Conservation (phyloP, 2,329 filamentous ascomycete genomes). For the Phyllosticta citribraziliensis region DNA sequence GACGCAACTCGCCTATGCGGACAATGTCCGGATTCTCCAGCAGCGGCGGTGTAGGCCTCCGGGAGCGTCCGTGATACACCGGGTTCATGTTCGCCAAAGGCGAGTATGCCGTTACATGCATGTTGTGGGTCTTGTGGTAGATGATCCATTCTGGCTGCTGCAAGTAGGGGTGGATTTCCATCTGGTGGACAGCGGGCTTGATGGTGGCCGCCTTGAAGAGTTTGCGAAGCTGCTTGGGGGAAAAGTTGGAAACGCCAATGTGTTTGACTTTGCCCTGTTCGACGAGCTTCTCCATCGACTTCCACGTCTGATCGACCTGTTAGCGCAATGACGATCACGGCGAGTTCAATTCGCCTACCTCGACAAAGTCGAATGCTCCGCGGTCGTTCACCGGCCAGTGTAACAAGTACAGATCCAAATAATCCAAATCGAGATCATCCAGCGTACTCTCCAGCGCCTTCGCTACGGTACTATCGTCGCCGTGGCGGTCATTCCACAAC, state of each 20-base stretch:
- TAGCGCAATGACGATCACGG: neutral
- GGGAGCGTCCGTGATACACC: slow-evolving; percentile 24
- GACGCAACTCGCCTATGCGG: slow-evolving; percentile 31
- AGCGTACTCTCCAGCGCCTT: slow-evolving; percentile 22
- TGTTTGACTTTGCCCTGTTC: slow-evolving; percentile 52
- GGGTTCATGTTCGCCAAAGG: slow-evolving; percentile 40
- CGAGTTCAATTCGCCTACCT: neutral
- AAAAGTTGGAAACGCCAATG: slow-evolving; percentile 74
- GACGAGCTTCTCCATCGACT: slow-evolving; percentile 54
- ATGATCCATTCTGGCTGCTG: slow-evolving; percentile 45
- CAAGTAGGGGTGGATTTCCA: slow-evolving; percentile 68
- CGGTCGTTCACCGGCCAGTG: slow-evolving; percentile 31
- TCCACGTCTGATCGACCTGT: slow-evolving; percentile 46
- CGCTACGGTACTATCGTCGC: slow-evolving; percentile 16
- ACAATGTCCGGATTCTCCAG: slow-evolving; percentile 34
- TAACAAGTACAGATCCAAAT: slow-evolving; percentile 32
- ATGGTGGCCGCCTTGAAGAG: slow-evolving; percentile 49
- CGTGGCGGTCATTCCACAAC: slow-evolving; percentile 24
- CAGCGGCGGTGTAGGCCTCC: slow-evolving; percentile 19
- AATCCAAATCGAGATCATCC: slow-evolving; percentile 28
- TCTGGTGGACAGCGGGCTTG: slow-evolving; percentile 64
- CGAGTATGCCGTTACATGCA: slow-evolving; percentile 45
- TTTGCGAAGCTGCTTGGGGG: slow-evolving; percentile 38
- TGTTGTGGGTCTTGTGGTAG: slow-evolving; percentile 41
- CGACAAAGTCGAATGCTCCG: slow-evolving; percentile 8